phyloP scores from a whole-genome alignment of 345 rosid species.

The Geranium rotundifolium region DNA sequence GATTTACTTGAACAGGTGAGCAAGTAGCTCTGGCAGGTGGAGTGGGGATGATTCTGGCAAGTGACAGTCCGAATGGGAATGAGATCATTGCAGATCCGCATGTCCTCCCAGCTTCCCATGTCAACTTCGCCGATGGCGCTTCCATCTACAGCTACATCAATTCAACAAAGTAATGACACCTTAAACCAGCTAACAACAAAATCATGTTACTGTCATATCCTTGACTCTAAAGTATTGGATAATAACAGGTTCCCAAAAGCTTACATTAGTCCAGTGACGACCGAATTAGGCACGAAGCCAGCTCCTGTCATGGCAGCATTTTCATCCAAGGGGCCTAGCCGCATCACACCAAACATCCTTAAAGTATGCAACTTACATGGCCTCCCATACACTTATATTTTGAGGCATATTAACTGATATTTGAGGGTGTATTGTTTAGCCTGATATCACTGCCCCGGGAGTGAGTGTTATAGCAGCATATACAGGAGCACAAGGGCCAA shows the following conservation, averaged over 20 bases:
- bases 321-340: slow-evolving; percentile 72
- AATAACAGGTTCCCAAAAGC: slow-evolving; percentile 41
- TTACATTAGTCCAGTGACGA: slow-evolving; percentile 31
- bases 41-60: slow-evolving; percentile 68
- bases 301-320: slow-evolving; percentile 70
- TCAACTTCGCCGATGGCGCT: slow-evolving; percentile 39
- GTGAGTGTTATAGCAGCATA: slow-evolving; percentile 69
- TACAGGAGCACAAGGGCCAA: slow-evolving; percentile 45
- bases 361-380: slow-evolving; percentile 23
- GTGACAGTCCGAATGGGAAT: slow-evolving; percentile 25
- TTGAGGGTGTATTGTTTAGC: slow-evolving; percentile 17
- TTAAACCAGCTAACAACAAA: background rate
- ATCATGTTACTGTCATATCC: background rate
- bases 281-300: slow-evolving; percentile 34
- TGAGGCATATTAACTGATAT: no score
- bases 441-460: slow-evolving; percentile 87
- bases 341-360: slow-evolving; percentile 44
- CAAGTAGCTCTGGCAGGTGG: slow-evolving; percentile 61
- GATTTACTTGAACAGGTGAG: background rate
- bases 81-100: slow-evolving; percentile 46
- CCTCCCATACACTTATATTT: no score
- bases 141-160: slow-evolving; percentile 37
- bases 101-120: slow-evolving; percentile 63
- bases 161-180: slow-evolving; percentile 29
- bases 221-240: no score